Evolutionary conservation across 73 alveolate genomes (phyloP).

Genomic region (Halteria grandinella): DNA sequence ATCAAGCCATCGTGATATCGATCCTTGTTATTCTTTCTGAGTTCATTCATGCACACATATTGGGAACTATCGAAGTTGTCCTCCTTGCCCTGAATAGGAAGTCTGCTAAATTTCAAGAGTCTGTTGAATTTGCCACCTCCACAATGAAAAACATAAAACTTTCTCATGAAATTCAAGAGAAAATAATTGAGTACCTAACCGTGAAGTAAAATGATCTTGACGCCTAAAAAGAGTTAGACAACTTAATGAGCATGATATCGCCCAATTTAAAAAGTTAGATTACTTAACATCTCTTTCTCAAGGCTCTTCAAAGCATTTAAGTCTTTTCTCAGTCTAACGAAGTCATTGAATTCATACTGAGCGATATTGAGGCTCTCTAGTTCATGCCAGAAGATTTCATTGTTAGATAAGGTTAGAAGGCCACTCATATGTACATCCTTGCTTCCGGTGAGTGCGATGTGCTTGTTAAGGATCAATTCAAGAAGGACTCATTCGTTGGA

Average conservation of each 20-base stretch:
- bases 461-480: neutral
- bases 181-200: constrained; percentile 33
- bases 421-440: constrained; percentile 54
- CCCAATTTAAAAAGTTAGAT: constrained; percentile 59
- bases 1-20: constrained; percentile 24
- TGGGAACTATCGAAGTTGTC: constrained; percentile 73
- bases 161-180: constrained; percentile 41
- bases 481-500: too few species aligned
- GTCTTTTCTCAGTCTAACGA: constrained; percentile 25
- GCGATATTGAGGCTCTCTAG: constrained; percentile 45
- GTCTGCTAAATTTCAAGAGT: constrained; percentile 47
- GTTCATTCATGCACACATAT: constrained; percentile 63
- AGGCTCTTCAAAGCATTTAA: constrained; percentile 37
- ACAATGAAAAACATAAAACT: constrained; percentile 63
- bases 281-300: constrained; percentile 50
- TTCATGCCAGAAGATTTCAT: constrained; percentile 64
- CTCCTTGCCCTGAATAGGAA: constrained; percentile 61
- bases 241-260: constrained; percentile 52
- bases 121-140: constrained; percentile 60
- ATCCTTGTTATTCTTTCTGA: constrained; percentile 60
- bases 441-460: constrained; percentile 53
- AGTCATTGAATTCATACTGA: constrained; percentile 45
- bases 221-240: constrained; percentile 57
- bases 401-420: constrained; percentile 67
- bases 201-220: constrained; percentile 49